A percentile compares a stretch with the other conserved stretches of the same genome.
Evolutionary conservation across 306 rosid species (phyloP).

Genomic region (Arachis stenosperma): DNA sequence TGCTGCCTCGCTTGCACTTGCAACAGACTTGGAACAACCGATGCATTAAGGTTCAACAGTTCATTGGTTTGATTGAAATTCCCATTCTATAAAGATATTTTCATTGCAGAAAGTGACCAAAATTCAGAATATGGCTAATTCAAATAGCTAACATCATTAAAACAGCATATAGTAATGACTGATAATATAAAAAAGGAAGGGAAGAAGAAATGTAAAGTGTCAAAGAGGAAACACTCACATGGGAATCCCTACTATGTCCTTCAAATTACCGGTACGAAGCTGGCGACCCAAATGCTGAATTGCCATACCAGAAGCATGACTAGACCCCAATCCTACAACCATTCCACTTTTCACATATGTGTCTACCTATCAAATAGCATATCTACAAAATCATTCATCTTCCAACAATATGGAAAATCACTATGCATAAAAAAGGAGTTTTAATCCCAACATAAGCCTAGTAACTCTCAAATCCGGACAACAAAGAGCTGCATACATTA

Average conservation of each 20-base stretch:
- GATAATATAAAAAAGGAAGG: background rate
- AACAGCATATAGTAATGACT: background rate
- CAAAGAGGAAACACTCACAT: slow-evolving; percentile 59
- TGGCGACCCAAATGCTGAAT: slow-evolving; percentile 84
- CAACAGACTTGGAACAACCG: slow-evolving; percentile 52
- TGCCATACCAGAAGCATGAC: slow-evolving; percentile 82
- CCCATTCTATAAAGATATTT: slow-evolving; percentile 13
- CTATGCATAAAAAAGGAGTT: background rate
- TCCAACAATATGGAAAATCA: background rate
- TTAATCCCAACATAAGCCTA: too few species aligned
- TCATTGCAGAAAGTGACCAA: background rate
- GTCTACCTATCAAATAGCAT: slow-evolving; percentile 66
- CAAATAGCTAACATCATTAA: background rate
- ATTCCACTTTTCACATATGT: slow-evolving; percentile 74
- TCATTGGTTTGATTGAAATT: slow-evolving; percentile 22
- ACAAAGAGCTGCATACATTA: too few species aligned
- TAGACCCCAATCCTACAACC: slow-evolving; percentile 86
- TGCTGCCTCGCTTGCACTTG: slow-evolving; percentile 65
- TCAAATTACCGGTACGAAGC: slow-evolving; percentile 73
- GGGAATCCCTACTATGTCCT: slow-evolving; percentile 81
- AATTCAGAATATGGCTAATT: background rate
- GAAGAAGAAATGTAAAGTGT: background rate
- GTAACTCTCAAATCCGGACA: too few species aligned
- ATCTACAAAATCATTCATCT: slow-evolving; percentile 29
- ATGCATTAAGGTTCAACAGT: slow-evolving; percentile 14